These are phyloP conservation scores for Nitzschia putrida DNA, from an alignment of 108 stramenopile genomes.

Conservation along the genomic window DNA sequence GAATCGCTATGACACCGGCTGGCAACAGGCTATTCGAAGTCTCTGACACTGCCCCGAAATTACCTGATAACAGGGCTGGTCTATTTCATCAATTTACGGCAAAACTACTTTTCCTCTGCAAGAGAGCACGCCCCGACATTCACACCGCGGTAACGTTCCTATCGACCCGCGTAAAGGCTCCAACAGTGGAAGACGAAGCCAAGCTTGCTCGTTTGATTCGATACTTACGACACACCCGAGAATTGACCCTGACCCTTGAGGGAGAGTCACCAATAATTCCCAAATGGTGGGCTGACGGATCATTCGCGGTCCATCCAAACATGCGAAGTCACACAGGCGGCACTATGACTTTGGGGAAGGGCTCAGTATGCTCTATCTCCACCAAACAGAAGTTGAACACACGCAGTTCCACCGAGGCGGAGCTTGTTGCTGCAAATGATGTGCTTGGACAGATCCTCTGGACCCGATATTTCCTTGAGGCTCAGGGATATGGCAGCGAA, in stretches of 20 bases:
- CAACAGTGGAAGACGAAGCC: background rate
- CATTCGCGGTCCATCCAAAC: slow-evolving; percentile 32
- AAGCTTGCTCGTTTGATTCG: background rate
- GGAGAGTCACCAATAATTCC: slow-evolving; percentile 4
- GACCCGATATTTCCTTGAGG: slow-evolving; percentile 48
- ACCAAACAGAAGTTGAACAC: slow-evolving; percentile 42
- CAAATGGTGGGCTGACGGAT: slow-evolving; percentile 56
- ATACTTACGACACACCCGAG: slow-evolving; percentile 31
- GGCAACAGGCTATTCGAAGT: slow-evolving; percentile 11
- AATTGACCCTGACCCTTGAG: slow-evolving; percentile 15
- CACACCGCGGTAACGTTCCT: background rate
- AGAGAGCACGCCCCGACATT: background rate
- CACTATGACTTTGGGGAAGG: slow-evolving; percentile 33
- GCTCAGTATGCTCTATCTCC: slow-evolving; percentile 18
- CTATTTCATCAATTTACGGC: background rate
- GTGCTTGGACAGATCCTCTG: slow-evolving; percentile 44
- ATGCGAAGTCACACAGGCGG: slow-evolving; percentile 33
- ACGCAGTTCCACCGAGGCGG: slow-evolving; percentile 42
- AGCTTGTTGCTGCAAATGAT: slow-evolving; percentile 54
- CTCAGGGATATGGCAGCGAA: slow-evolving; percentile 39
- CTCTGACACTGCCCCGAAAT: slow-evolving; percentile 15
- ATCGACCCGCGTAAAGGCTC: background rate
- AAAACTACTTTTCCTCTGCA: background rate
- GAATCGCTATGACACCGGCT: background rate
- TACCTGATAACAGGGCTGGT: background rate